These are phyloP conservation scores for Daldinia grandis DNA, from an alignment of 495 filamentous ascomycete genomes.

Conservation along the genomic window DNA sequence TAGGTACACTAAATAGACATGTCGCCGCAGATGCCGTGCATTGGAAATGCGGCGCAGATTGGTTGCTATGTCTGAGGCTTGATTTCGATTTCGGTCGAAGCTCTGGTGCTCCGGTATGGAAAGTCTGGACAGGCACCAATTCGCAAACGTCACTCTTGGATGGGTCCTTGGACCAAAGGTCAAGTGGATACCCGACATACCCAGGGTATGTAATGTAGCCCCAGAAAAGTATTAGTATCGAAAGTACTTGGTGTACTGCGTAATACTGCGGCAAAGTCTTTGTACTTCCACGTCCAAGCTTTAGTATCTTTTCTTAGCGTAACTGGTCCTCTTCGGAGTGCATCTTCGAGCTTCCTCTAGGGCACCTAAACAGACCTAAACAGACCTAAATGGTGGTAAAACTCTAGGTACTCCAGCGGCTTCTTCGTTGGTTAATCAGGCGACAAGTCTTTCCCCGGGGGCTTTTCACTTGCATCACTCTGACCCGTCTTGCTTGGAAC, in stretches of 20 bases:
- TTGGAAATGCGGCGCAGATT: conserved; percentile 34
- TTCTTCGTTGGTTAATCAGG: conserved; percentile 25
- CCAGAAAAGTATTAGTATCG: conserved; percentile 23
- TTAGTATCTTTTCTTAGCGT: conserved; percentile 33
- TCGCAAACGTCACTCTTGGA: conserved; percentile 47
- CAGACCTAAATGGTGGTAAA: conserved; percentile 8
- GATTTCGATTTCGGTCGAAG: conserved; percentile 38
- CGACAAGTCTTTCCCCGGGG: conserved; percentile 16
- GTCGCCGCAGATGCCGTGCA: conserved; percentile 9
- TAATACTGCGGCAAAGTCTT: background rate
- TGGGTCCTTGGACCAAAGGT: conserved; percentile 20
- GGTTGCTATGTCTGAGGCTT: background rate
- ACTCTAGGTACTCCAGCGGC: conserved; percentile 5
- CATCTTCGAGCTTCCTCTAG: conserved; percentile 34
- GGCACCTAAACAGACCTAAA: conserved; percentile 20
- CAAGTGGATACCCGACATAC: conserved; percentile 33
- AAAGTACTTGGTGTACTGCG: conserved; percentile 15
- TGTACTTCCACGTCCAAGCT: conserved; percentile 29
- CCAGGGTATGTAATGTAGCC: too few species aligned
- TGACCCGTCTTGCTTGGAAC: conserved; percentile 25
- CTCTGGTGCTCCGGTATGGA: conserved; percentile 11
- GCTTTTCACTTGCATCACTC: conserved; percentile 41
- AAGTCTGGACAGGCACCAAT: conserved; percentile 41
- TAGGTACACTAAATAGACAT: background rate
- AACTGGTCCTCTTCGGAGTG: conserved; percentile 33